Base-by-base conservation (phyloP, 768 basidiomycete species). In the Macrolepiota albuminosa region DNA sequence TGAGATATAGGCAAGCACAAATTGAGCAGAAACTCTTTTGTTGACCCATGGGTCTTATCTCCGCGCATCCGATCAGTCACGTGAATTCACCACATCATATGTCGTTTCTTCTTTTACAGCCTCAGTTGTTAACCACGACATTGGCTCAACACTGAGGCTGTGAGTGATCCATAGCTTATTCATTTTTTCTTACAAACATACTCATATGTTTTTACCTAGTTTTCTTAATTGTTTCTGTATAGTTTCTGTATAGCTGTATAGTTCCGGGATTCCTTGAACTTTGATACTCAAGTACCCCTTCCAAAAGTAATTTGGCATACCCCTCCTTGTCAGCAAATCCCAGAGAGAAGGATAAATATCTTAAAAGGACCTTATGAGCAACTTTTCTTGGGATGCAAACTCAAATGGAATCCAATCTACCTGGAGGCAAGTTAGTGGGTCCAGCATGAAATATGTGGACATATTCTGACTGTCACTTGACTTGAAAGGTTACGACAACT, bases 231-330 rank as follows among this genome's bases (percentile, higher is more conserved):
- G 21, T 21, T 21, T 21, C 21, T 21, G 21, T 21, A 21, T 21
- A 21, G 21, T 21, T 21, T 21, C 21, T 21, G 21, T 21, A 21
- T 21, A 21, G 21, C 21, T 21, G 21, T 21, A 21, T 21, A 21
- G 21, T 21, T 21, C 21, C 21, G 21, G 21, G 21, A 21, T 21
- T 21, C 21, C 21, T 21, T 21, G 21, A 21, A 21, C 49, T 16
- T 40, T 67, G 72, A 45, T 63, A 79, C 82, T 76, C 81, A 46
- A 82, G 66, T n/a, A 78, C 74, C 14, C 70, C 77, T 29, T 80
- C 81, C 82, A 84, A 68, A 84, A 84, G 70, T 80, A 83, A 76
- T 71, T 24, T 83, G 76, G 58, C 82, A 75, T 84, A 83, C 7
- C 77, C 79, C 48, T 82, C 81, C 54, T 75, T 78, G 13, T 76